phyloP scores from a whole-genome alignment of 2,329 filamentous ascomycete species.

The Magnaporthiopsis poae region DNA sequence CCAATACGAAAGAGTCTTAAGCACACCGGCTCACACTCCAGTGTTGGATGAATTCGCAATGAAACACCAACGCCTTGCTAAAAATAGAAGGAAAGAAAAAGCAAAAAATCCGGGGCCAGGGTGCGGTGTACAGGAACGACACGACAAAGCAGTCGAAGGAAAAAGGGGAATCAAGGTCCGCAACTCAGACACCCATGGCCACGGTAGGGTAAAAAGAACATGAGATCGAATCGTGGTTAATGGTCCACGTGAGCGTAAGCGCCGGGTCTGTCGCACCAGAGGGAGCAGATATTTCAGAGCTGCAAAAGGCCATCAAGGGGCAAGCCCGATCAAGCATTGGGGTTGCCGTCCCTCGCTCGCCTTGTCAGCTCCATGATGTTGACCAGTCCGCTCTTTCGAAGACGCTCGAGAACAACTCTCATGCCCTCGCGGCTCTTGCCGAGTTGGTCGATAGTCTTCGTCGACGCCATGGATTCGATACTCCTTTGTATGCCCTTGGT shows the following conservation, averaged over 20 bases:
- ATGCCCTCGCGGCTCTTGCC: conserved; percentile 76
- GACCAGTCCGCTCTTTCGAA: conserved; percentile 49
- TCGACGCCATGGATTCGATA: conserved; percentile 69
- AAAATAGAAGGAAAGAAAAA: conserved; percentile 7
- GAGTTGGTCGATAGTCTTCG: conserved; percentile 66
- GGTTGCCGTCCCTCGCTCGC: conserved; percentile 25
- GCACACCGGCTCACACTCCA: neutral
- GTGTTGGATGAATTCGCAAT: neutral
- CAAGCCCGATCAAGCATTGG: conserved; percentile 17
- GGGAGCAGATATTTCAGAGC: neutral
- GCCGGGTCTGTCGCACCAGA: neutral
- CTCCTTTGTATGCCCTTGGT: conserved; percentile 65
- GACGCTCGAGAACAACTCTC: conserved; percentile 66
- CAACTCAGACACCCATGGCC: neutral
- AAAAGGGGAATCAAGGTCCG: neutral
- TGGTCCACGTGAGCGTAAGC: neutral
- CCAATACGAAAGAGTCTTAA: neutral
- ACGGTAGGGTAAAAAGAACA: neutral
- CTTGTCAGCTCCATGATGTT: conserved; percentile 48
- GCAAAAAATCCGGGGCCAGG: neutral
- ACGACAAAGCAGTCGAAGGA: neutral
- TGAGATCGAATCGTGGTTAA: neutral
- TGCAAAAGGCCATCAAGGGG: neutral
- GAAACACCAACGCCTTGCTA: conserved; percentile 9
- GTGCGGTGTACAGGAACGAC: neutral